Evolutionary conservation across 2,329 filamentous ascomycete species (phyloP).

Genomic region (Fusarium begoniae): DNA sequence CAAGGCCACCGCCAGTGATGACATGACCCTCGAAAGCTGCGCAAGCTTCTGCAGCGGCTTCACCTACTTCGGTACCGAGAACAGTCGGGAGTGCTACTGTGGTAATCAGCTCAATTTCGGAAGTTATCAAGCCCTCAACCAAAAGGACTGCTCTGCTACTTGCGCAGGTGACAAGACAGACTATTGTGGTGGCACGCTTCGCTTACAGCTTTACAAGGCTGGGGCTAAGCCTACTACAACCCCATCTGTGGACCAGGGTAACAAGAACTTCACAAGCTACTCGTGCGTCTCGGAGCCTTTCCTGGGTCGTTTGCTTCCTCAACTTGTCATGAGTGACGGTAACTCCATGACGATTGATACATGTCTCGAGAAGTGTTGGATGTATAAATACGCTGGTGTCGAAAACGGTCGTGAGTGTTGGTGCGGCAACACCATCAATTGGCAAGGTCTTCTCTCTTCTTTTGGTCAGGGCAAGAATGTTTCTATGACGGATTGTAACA

Average conservation of each 20-base stretch:
- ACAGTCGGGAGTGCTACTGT: slow-evolving; percentile 52
- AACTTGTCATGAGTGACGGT: slow-evolving; percentile 44
- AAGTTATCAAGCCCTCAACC: slow-evolving; percentile 40
- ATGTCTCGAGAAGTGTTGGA: slow-evolving; percentile 47
- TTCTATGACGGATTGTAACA: slow-evolving; percentile 44
- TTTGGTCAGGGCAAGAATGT: slow-evolving; percentile 44
- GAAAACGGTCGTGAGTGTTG: slow-evolving; percentile 53
- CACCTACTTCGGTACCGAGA: slow-evolving; percentile 48
- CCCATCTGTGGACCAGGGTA: slow-evolving; percentile 45
- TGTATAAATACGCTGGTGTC: slow-evolving; percentile 49
- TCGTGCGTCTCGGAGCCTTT: slow-evolving; percentile 49
- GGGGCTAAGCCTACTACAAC: slow-evolving; percentile 15
- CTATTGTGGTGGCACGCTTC: slow-evolving; percentile 48
- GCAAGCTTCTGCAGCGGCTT: slow-evolving; percentile 44
- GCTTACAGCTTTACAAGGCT: slow-evolving; percentile 47
- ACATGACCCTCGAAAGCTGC: slow-evolving; percentile 50
- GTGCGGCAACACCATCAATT: slow-evolving; percentile 47
- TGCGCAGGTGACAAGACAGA: slow-evolving; percentile 47
- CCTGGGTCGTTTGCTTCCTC: slow-evolving; percentile 44
- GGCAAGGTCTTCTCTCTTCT: slow-evolving; percentile 34
- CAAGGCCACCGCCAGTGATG: slow-evolving; percentile 43
- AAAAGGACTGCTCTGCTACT: slow-evolving; percentile 47
- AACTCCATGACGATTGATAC: slow-evolving; percentile 47
- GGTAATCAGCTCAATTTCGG: slow-evolving; percentile 46
- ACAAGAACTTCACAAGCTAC: slow-evolving; percentile 51